phyloP scores from a whole-genome alignment of 2,329 filamentous ascomycete species.

The Paramyrothecium roridum region DNA sequence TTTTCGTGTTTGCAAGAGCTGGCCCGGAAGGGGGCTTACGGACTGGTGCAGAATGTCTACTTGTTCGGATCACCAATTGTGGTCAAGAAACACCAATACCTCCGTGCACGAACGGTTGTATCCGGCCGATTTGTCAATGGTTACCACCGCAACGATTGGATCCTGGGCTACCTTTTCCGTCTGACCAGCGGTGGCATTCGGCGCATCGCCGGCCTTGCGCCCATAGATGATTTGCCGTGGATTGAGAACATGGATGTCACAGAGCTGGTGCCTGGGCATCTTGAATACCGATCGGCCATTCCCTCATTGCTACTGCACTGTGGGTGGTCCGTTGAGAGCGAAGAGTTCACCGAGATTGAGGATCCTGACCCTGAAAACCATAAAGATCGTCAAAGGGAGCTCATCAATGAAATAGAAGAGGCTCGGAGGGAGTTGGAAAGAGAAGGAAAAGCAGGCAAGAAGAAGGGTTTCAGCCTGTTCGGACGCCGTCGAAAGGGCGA shows the following conservation, averaged over 20 bases:
- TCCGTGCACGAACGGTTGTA: slow-evolving; percentile 77
- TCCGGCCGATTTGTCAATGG: slow-evolving; percentile 93
- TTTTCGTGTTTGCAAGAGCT: slow-evolving; percentile 89
- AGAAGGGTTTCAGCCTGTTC: slow-evolving; percentile 70
- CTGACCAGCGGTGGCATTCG: slow-evolving; percentile 90
- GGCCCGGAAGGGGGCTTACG: slow-evolving; percentile 76
- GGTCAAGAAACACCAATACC: slow-evolving; percentile 85
- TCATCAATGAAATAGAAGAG: slow-evolving; percentile 96
- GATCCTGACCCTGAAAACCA: slow-evolving; percentile 96
- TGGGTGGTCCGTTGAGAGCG: slow-evolving; percentile 86
- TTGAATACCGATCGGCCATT: slow-evolving; percentile 95
- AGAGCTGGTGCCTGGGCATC: slow-evolving; percentile 82
- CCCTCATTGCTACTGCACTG: slow-evolving; percentile 81
- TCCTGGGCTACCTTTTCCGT: slow-evolving; percentile 92
- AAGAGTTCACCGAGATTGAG: slow-evolving; percentile 95
- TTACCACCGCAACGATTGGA: slow-evolving; percentile 95
- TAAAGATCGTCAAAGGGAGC: slow-evolving; percentile 78
- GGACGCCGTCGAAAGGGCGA: slow-evolving; percentile 75
- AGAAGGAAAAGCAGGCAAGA: slow-evolving; percentile 65
- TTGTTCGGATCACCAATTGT: slow-evolving; percentile 91
- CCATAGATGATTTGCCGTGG: slow-evolving; percentile 71
- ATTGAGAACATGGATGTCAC: slow-evolving; percentile 90
- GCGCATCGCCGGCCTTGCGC: slow-evolving; percentile 77
- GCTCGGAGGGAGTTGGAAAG: slow-evolving; percentile 82
- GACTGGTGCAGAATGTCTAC: slow-evolving; percentile 91